These are phyloP conservation scores for Plasmodium malariae DNA, from an alignment of 169 alveolate genomes.

Conservation along the genomic window DNA sequence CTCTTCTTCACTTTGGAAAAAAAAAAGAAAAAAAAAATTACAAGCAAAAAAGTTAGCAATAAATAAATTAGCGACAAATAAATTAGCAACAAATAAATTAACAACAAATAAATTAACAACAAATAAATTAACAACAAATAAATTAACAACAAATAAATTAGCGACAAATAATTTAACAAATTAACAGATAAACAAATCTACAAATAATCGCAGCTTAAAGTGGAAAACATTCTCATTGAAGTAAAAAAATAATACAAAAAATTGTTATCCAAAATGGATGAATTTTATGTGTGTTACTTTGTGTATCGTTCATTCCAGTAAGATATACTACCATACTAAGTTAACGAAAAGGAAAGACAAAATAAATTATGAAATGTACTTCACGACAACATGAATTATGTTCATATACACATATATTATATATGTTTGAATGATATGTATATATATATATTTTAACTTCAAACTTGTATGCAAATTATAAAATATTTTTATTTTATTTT, in stretches of 20 bases:
- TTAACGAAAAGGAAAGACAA: constrained; percentile 17
- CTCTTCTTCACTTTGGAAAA: constrained; percentile 70
- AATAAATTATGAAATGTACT: constrained; percentile 1
- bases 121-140: background rate
- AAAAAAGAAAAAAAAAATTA: background rate
- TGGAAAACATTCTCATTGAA: background rate
- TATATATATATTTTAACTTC: background rate
- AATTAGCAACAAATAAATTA: background rate
- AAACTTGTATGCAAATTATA: background rate
- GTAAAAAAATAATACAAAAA: background rate
- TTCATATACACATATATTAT: no score
- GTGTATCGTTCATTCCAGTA: constrained; percentile 77
- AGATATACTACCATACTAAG: constrained; percentile 74
- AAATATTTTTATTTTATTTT: constrained; percentile 8
- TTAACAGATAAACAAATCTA: no score
- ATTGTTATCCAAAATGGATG: background rate
- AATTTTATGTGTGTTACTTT: constrained; percentile 28
- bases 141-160: background rate
- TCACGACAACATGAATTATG: background rate
- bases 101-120: background rate
- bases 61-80: background rate
- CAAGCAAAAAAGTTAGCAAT: background rate
- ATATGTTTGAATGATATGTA: no score
- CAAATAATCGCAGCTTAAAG: no score
- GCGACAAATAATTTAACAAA: background rate